These are phyloP conservation scores for Carnegiea gigantea DNA, from an alignment of 179 eudicot genomes.

Conservation along the genomic window DNA sequence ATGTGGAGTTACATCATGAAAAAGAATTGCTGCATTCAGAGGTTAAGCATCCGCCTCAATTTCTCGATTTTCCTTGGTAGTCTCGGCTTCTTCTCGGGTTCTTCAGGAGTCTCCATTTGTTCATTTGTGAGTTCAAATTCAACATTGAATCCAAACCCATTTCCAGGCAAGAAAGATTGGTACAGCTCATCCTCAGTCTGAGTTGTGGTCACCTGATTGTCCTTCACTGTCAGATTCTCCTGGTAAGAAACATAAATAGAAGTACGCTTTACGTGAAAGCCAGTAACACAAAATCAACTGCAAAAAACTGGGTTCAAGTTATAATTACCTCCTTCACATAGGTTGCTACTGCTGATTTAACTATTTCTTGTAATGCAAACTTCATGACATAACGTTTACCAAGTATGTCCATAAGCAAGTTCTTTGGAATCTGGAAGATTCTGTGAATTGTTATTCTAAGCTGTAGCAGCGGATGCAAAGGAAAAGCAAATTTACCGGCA, in stretches of 20 bases:
- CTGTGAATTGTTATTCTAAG: neutral
- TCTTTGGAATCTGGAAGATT: slow-evolving; percentile 62
- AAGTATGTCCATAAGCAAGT: slow-evolving; percentile 55
- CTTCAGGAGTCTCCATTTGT: slow-evolving; percentile 16
- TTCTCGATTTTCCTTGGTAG: too few species aligned
- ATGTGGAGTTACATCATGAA: neutral
- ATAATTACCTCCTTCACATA: slow-evolving; percentile 65
- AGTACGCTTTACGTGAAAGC: neutral
- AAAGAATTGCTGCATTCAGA: neutral
- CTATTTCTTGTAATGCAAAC: slow-evolving; percentile 71
- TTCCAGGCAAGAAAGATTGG: slow-evolving; percentile 56
- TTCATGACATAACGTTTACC: slow-evolving; percentile 69
- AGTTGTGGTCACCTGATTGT: slow-evolving; percentile 59
- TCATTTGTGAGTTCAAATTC: slow-evolving; percentile 53
- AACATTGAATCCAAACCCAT: slow-evolving; percentile 71
- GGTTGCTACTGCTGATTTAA: slow-evolving; percentile 57
- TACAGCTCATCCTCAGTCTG: slow-evolving; percentile 75
- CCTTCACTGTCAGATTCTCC: slow-evolving; percentile 73
- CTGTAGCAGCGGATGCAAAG: neutral
- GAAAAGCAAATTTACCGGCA: too few species aligned
- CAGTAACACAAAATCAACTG: neutral
- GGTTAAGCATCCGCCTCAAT: neutral
- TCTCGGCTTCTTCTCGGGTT: neutral
- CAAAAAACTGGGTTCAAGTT: slow-evolving; percentile 3
- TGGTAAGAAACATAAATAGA: slow-evolving; percentile 23